A percentile compares a stretch with the other conserved stretches of the same genome.
These are phyloP conservation scores for Lotmaria passim DNA, from an alignment of 208 protist genomes.

Conservation along the genomic window DNA sequence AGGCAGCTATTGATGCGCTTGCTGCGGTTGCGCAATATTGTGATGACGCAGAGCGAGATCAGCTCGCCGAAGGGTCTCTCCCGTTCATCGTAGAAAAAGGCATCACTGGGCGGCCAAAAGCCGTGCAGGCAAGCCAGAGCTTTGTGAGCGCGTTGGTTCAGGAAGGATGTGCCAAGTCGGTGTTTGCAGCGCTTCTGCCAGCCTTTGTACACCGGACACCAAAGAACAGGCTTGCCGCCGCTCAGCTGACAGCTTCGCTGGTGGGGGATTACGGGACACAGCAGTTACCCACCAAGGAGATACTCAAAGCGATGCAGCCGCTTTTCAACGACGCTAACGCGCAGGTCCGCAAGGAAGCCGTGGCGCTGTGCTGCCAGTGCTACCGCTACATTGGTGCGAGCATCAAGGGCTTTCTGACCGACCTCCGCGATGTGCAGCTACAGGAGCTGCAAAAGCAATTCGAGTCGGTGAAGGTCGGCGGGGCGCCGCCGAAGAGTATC, in stretches of 20 bases:
- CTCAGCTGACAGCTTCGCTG: conserved; percentile 57
- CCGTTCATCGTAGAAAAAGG: conserved; percentile 69
- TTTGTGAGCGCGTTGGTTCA: conserved; percentile 62
- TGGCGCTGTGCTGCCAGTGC: conserved; percentile 76
- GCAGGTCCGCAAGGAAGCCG: conserved; percentile 79
- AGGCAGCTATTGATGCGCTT: conserved; percentile 68
- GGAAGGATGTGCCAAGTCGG: conserved; percentile 44
- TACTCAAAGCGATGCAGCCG: conserved; percentile 80
- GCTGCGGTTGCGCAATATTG: conserved; percentile 47
- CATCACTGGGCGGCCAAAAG: conserved; percentile 79
- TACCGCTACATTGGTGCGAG: conserved; percentile 80
- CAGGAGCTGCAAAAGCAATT: conserved; percentile 87
- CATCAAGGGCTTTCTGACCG: conserved; percentile 75
- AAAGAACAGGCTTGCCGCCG: conserved; percentile 62
- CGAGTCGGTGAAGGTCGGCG: conserved; percentile 40
- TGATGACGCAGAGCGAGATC: conserved; percentile 37
- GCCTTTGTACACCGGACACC: conserved; percentile 65
- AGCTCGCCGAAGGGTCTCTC: conserved; percentile 49
- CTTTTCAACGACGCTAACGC: conserved; percentile 85
- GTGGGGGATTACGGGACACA: conserved; percentile 72
- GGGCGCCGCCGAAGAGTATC: conserved; percentile 39
- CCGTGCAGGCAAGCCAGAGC: conserved; percentile 44
- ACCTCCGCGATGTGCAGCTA: conserved; percentile 85
- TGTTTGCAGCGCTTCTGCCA: conserved; percentile 56
- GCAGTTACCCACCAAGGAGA: conserved; percentile 62